These are phyloP conservation scores for Achlya hypogyna DNA, from an alignment of 352 stramenopile genomes.

Conservation along the genomic window DNA sequence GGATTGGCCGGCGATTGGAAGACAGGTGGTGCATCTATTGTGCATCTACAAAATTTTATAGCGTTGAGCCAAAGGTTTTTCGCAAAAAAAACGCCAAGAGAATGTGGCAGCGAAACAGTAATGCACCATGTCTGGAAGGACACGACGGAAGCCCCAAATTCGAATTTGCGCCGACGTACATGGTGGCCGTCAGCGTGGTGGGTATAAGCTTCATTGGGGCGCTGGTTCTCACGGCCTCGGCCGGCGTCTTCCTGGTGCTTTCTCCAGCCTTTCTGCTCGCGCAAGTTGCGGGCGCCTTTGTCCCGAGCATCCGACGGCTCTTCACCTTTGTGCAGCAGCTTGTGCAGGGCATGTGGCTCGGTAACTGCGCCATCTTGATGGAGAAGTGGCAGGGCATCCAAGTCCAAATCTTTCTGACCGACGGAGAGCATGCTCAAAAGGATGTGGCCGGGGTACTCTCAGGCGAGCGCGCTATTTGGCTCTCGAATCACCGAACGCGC, in stretches of 20 bases:
- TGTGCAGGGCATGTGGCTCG: constrained; percentile 73
- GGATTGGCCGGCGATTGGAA: no score
- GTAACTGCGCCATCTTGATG: constrained; percentile 50
- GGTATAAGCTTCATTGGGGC: constrained; percentile 42
- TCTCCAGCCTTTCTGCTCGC: constrained; percentile 47
- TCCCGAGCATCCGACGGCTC: constrained; percentile 21
- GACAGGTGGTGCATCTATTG: no score
- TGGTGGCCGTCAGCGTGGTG: constrained; percentile 24
- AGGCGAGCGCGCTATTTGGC: constrained; percentile 55
- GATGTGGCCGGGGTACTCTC: constrained; percentile 30
- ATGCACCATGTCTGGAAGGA: not conserved
- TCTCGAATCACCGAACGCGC: constrained; percentile 71
- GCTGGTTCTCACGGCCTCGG: constrained; percentile 47
- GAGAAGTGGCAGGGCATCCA: constrained; percentile 56
- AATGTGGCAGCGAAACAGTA: not conserved
- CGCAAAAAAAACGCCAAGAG: no score
- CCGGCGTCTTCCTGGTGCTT: constrained; percentile 39
- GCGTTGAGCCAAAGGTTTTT: no score
- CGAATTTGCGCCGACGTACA: not conserved
- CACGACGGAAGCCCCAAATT: not conserved
- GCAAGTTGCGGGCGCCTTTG: not conserved
- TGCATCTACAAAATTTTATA: no score
- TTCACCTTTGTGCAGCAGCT: constrained; percentile 25
- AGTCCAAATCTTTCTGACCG: constrained; percentile 34
- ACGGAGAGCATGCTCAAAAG: constrained; percentile 38